Evolutionary conservation across 768 basidiomycete species (phyloP).

Genomic region (Cubamyces sp.): DNA sequence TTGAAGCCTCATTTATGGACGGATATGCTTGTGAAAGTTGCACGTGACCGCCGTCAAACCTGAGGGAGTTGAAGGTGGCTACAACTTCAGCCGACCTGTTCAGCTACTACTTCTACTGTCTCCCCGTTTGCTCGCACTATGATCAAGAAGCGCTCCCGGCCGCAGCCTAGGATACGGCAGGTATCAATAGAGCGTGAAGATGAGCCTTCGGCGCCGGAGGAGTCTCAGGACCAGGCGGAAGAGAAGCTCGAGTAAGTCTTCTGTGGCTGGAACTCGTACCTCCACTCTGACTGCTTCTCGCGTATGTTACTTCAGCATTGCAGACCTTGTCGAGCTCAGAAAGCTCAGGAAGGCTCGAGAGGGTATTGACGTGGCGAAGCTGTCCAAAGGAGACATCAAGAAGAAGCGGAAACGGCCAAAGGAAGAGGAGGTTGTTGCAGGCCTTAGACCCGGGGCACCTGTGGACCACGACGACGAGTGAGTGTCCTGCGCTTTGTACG

Average conservation of each 20-base stretch:
- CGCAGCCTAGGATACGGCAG: conserved; percentile 61
- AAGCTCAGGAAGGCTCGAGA: conserved; percentile 72
- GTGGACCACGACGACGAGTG: conserved; percentile 65
- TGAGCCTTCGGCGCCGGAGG: conserved; percentile 39
- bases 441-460: conserved; percentile 55
- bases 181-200: conserved; percentile 44
- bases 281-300: conserved; percentile 11
- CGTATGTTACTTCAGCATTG: conserved; percentile 50
- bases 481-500: conserved; percentile 31
- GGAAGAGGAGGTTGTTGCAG: conserved; percentile 52
- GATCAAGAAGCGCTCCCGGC: conserved; percentile 78
- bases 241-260: conserved; percentile 32
- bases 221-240: conserved; percentile 25
- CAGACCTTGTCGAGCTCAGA: conserved; percentile 84
- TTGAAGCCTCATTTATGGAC: too few species aligned
- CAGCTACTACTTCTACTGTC: not conserved
- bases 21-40: too few species aligned
- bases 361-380: conserved; percentile 84
- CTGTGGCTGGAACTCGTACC: not conserved
- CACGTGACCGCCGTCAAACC: not conserved
- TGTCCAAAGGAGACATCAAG: conserved; percentile 83
- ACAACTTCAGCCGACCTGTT: not conserved
- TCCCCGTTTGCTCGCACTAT: conserved; percentile 35
- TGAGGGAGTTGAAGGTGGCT: not conserved
- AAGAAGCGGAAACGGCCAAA: conserved; percentile 63